These are phyloP conservation scores for Aspergillus biplanus DNA, from an alignment of 495 filamentous ascomycete species.

Conservation along the genomic window DNA sequence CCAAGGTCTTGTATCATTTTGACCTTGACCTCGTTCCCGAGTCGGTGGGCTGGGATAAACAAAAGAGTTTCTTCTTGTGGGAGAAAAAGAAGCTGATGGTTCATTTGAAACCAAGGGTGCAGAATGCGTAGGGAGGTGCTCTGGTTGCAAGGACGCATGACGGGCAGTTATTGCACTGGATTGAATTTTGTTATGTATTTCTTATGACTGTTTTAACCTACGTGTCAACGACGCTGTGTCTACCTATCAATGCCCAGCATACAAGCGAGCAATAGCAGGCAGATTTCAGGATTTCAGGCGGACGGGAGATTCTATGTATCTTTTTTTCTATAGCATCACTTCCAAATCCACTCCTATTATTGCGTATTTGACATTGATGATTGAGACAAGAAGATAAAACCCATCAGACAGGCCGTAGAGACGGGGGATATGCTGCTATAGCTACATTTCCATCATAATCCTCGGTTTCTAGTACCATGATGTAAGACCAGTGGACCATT, in stretches of 20 bases:
- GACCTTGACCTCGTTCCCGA: conserved; percentile 46
- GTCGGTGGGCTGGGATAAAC: conserved; percentile 41
- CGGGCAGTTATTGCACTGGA: background rate
- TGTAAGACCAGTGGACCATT: background rate
- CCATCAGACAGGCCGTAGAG: background rate
- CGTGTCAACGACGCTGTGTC: background rate
- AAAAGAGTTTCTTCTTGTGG: conserved; percentile 41
- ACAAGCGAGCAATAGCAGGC: background rate
- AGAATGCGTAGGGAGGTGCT: background rate
- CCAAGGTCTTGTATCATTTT: conserved; percentile 57
- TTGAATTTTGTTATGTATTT: background rate
- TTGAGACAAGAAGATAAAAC: background rate
- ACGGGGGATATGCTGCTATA: background rate
- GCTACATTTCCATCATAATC: background rate
- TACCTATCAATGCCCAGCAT: background rate
- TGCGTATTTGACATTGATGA: background rate
- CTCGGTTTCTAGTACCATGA: background rate
- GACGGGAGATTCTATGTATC: background rate
- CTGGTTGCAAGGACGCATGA: no score
- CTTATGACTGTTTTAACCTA: background rate
- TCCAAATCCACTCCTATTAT: background rate
- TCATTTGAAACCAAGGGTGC: conserved; percentile 10
- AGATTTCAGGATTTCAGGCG: background rate
- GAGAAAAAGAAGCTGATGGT: conserved; percentile 39
- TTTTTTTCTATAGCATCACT: background rate